Conservation (phyloP, 768 basidiomycete genomes). For the Cystobasidium tubakii region DNA sequence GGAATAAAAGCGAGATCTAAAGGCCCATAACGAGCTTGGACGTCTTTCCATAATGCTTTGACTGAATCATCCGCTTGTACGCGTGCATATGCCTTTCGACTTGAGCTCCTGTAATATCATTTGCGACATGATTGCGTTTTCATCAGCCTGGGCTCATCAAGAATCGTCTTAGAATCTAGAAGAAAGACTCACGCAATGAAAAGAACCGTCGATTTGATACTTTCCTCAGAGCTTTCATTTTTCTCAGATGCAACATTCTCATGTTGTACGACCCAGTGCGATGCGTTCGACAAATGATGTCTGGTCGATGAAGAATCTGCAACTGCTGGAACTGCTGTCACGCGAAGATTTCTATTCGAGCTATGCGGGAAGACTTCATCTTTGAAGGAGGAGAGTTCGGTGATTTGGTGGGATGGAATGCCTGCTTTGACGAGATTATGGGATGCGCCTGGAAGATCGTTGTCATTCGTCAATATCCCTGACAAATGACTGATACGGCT, state of each 20-base stretch:
- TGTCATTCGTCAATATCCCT: too few relatives aligned
- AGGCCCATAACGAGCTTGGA: slow-evolving; percentile 45
- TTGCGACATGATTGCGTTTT: too few relatives aligned
- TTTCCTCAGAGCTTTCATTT: not conserved
- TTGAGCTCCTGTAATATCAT: not conserved
- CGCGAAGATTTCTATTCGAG: not conserved
- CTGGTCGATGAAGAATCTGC: not conserved
- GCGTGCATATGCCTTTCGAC: not conserved
- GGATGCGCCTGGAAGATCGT: not conserved
- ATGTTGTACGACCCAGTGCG: slow-evolving; percentile 4
- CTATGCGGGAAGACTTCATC: not conserved
- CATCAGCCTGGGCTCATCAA: too few relatives aligned
- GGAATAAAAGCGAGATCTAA: slow-evolving; percentile 54
- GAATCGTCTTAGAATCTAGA: too few relatives aligned
- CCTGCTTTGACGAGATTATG: not conserved
- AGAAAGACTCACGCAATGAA: not conserved
- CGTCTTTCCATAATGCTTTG: not conserved
- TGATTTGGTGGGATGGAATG: slow-evolving; percentile 6
- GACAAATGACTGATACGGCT: not conserved
- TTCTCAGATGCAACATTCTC: slow-evolving; percentile 1
- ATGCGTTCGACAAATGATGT: not conserved
- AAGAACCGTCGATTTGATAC: not conserved
- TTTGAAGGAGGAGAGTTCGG: not conserved
- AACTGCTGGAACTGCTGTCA: not conserved
- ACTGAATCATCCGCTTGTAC: not conserved